These are phyloP conservation scores for Diospyros kaki DNA, from an alignment of 148 eudicot species.

Conservation along the genomic window DNA sequence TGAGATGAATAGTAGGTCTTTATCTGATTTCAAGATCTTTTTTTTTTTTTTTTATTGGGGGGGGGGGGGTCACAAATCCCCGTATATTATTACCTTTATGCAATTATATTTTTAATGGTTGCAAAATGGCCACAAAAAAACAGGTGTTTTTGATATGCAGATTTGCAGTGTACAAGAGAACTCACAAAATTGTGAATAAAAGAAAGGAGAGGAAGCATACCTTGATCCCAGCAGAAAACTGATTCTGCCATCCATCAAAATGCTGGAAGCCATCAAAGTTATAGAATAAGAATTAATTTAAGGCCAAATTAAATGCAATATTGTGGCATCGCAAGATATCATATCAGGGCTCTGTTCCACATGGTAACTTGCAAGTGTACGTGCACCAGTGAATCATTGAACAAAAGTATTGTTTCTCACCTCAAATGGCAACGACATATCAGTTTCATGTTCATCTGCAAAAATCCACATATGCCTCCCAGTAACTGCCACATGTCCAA, in stretches of 20 bases:
- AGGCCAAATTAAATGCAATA: constrained; percentile 6
- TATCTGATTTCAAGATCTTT: too few species aligned
- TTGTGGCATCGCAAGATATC: neutral
- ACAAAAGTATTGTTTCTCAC: constrained; percentile 29
- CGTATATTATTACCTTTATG: too few species aligned
- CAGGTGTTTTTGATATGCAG: neutral
- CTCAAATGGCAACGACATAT: constrained; percentile 48
- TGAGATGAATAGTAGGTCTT: too few species aligned
- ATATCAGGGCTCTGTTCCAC: neutral
- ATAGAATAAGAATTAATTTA: constrained; percentile 13
- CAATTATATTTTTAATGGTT: too few species aligned
- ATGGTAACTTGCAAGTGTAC: neutral
- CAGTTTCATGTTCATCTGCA: constrained; percentile 33
- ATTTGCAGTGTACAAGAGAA: neutral
- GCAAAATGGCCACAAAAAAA: too few species aligned
- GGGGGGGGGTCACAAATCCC: too few species aligned
- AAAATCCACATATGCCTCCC: constrained; percentile 84
- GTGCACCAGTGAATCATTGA: neutral
- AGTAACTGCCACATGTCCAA: constrained; percentile 80
- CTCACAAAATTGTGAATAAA: neutral
- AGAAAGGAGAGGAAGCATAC: constrained; percentile 30
- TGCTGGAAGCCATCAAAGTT: constrained; percentile 40
- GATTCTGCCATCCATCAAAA: constrained; percentile 66
- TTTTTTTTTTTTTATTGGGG: too few species aligned
- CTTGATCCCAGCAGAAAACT: constrained; percentile 82